phyloP scores from a whole-genome alignment of 305 asterid species.

The Plantago lanceolata region DNA sequence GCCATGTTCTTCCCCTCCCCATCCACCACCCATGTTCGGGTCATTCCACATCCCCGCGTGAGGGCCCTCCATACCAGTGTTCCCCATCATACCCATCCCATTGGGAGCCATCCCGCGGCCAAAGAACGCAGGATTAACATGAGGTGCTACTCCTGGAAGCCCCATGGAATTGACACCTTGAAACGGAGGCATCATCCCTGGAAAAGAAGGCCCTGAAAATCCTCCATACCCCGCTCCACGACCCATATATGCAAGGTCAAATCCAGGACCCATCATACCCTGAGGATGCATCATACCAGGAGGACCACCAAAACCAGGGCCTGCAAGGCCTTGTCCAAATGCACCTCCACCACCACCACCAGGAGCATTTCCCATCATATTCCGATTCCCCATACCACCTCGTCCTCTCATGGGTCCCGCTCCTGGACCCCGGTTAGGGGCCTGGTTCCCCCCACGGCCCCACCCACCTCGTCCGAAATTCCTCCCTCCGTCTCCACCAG shows the following conservation, averaged over 20 bases:
- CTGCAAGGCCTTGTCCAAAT: conserved; percentile 32
- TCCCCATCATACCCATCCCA: conserved; percentile 65
- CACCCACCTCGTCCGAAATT: conserved; percentile 25
- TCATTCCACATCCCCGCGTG: conserved; percentile 64
- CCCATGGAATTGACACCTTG: conserved; percentile 54
- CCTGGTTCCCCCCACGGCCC: conserved; percentile 30
- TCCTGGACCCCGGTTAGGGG: conserved; percentile 38
- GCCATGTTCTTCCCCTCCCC: conserved; percentile 75
- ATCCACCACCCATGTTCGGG: conserved; percentile 49
- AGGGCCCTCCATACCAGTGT: conserved; percentile 53
- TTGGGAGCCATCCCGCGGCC: conserved; percentile 58
- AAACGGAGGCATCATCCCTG: conserved; percentile 59
- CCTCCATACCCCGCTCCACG: conserved; percentile 65
- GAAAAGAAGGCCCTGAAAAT: conserved; percentile 54
- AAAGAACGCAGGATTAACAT: conserved; percentile 76
- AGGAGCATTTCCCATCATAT: conserved; percentile 62
- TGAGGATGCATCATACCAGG: conserved; percentile 65
- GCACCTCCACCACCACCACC: conserved; percentile 45
- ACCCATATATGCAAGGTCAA: conserved; percentile 67
- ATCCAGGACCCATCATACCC: conserved; percentile 78
- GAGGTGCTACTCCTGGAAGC: conserved; percentile 72
- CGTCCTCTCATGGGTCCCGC: conserved; percentile 79
- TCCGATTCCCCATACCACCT: conserved; percentile 56
- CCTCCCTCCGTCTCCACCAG: conserved; percentile 20
- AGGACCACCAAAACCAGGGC: conserved; percentile 29